Conservation (phyloP, 1,284 basidiomycete genomes). For the Irpex lacteus region DNA sequence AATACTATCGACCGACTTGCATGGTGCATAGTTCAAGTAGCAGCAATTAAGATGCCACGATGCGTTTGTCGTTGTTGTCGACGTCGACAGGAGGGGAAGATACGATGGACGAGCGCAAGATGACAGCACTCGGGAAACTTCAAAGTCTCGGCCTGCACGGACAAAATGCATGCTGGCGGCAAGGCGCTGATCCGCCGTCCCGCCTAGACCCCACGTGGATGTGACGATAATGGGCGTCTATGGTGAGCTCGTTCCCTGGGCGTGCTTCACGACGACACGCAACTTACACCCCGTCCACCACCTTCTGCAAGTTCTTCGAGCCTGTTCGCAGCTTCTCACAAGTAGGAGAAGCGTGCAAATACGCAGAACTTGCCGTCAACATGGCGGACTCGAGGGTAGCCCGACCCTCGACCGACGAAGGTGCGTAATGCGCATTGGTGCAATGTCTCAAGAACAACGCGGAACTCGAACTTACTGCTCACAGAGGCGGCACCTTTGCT, state of each 20-base stretch:
- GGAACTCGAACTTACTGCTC: background rate
- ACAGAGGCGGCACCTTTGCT: slow-evolving; percentile 30
- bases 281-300: background rate
- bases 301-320: background rate
- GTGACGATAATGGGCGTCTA: slow-evolving; percentile 2
- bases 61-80: background rate
- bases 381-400: slow-evolving; percentile 19
- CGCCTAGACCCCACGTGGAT: background rate
- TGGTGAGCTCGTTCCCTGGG: background rate
- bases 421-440: slow-evolving; percentile 7
- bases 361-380: slow-evolving; percentile 7
- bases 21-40: slow-evolving; percentile 17
- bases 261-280: slow-evolving; percentile 3
- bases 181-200: slow-evolving; percentile 4
- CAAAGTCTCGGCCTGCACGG: background rate
- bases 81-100: background rate
- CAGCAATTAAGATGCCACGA: background rate
- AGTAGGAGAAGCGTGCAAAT: background rate
- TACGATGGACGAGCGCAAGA: background rate
- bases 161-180: background rate
- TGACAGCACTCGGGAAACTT: background rate
- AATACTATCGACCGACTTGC: slow-evolving; percentile 18
- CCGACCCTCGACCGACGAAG: slow-evolving; percentile 20
- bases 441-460: background rate
- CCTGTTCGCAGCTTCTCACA: background rate